These are phyloP conservation scores for Trichopus zeylanicus DNA, from an alignment of 116 monocot species.

Conservation along the genomic window DNA sequence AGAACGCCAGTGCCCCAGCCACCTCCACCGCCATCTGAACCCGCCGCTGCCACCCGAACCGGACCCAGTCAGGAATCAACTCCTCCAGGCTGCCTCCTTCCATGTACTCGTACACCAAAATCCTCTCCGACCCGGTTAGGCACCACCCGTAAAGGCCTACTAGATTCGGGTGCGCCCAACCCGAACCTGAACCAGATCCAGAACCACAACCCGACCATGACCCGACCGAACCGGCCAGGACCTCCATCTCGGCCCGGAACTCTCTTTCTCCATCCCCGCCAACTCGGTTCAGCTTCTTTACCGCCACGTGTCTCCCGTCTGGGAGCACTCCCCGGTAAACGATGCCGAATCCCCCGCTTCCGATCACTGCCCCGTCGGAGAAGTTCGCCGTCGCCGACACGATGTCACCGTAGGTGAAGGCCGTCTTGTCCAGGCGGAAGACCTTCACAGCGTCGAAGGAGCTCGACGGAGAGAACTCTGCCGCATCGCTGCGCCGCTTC, in stretches of 20 bases:
- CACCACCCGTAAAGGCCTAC: constrained; percentile 72
- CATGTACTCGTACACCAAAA: constrained; percentile 76
- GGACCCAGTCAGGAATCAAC: constrained; percentile 31
- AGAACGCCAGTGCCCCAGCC: constrained; percentile 48
- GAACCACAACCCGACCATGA: background rate
- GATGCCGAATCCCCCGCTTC: constrained; percentile 60
- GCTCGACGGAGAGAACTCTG: constrained; percentile 1
- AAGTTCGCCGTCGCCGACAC: constrained; percentile 56
- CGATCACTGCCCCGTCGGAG: constrained; percentile 40
- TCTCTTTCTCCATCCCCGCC: constrained; percentile 42
- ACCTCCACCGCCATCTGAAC: constrained; percentile 46
- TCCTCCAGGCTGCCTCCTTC: constrained; percentile 67
- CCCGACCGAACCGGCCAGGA: constrained; percentile 16
- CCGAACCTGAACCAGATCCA: no score
- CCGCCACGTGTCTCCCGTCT: constrained; percentile 58
- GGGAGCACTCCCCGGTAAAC: constrained; percentile 63
- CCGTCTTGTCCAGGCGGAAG: constrained; percentile 36
- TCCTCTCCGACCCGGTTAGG: constrained; percentile 32
- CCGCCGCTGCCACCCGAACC: constrained; percentile 29
- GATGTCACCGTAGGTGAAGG: constrained; percentile 66
- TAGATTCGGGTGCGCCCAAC: constrained; percentile 58
- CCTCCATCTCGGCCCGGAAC: constrained; percentile 76
- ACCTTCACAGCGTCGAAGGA: constrained; percentile 18
- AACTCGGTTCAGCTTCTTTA: constrained; percentile 50
- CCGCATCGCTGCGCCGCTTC: constrained; percentile 18